phyloP scores from a whole-genome alignment of 129 eudicot species.

The Arctium lappa region DNA sequence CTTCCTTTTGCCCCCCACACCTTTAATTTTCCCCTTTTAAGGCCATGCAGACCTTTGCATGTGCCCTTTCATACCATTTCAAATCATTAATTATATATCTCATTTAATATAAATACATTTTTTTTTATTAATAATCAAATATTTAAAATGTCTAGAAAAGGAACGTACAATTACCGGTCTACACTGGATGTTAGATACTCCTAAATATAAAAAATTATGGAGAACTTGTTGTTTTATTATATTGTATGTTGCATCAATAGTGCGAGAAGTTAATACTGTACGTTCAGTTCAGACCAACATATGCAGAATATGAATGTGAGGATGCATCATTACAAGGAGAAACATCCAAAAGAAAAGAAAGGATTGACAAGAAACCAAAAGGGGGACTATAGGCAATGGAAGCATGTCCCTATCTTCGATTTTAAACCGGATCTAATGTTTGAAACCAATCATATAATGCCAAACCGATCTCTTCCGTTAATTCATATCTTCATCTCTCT shows the following conservation, averaged over 20 bases:
- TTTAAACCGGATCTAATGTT: not conserved
- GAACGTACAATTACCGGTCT: too few relatives aligned
- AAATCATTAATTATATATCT: not conserved
- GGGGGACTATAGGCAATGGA: not conserved
- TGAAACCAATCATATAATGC: not conserved
- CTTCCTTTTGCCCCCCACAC: conserved; percentile 14
- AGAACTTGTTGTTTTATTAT: not conserved
- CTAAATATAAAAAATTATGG: not conserved
- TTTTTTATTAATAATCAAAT: not conserved
- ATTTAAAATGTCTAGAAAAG: not conserved
- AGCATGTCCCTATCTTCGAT: not conserved
- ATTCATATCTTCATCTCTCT: not conserved
- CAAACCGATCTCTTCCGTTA: not conserved
- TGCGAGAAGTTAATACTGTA: not conserved
- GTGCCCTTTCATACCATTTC: conserved; percentile 12
- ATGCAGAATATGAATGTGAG: not conserved
- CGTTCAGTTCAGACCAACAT: not conserved
- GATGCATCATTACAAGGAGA: conserved; percentile 21
- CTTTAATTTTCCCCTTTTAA: not conserved
- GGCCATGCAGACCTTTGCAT: conserved; percentile 4
- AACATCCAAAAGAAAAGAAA: conserved; percentile 3
- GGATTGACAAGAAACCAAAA: not conserved
- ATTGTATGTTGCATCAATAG: not conserved
- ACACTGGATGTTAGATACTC: not conserved
- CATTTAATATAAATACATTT: not conserved